Conservation (phyloP, 2,329 filamentous ascomycete species). For the Epichloe gansuensis region DNA sequence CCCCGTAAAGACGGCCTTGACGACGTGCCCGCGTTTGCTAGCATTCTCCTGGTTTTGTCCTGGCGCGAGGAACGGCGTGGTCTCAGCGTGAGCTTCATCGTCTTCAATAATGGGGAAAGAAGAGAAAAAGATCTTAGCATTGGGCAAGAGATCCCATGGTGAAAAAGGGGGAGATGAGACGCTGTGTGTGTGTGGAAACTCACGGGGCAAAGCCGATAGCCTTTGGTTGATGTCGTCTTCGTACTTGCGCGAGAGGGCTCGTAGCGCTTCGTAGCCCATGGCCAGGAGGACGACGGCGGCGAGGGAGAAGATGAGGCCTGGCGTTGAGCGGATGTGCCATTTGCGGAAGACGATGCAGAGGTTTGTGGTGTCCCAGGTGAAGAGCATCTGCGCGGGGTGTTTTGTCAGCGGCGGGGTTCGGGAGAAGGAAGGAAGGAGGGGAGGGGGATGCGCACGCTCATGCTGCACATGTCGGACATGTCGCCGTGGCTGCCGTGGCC, state of each 20-base stretch:
- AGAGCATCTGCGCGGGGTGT: constrained; percentile 65
- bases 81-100: constrained; percentile 45
- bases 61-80: constrained; percentile 53
- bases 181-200: constrained; percentile 18
- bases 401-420: not conserved
- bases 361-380: constrained; percentile 88
- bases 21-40: constrained; percentile 57
- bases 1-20: constrained; percentile 71
- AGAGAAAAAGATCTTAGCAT: constrained; percentile 18
- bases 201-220: constrained; percentile 40
- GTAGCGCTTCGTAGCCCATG: constrained; percentile 86
- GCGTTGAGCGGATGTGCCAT: constrained; percentile 72
- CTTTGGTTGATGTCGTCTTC: constrained; percentile 45
- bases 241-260: constrained; percentile 64
- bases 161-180: not conserved
- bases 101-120: constrained; percentile 7
- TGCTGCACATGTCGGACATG: constrained; percentile 63
- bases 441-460: constrained; percentile 54
- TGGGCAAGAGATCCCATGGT: constrained; percentile 5
- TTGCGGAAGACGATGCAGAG: constrained; percentile 91
- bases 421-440: not conserved
- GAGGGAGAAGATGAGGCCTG: constrained; percentile 71
- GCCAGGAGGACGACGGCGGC: constrained; percentile 69
- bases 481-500: constrained; percentile 31
- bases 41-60: constrained; percentile 54